phyloP scores from a whole-genome alignment of 257 asterid species.

The Solanum sejunctum region DNA sequence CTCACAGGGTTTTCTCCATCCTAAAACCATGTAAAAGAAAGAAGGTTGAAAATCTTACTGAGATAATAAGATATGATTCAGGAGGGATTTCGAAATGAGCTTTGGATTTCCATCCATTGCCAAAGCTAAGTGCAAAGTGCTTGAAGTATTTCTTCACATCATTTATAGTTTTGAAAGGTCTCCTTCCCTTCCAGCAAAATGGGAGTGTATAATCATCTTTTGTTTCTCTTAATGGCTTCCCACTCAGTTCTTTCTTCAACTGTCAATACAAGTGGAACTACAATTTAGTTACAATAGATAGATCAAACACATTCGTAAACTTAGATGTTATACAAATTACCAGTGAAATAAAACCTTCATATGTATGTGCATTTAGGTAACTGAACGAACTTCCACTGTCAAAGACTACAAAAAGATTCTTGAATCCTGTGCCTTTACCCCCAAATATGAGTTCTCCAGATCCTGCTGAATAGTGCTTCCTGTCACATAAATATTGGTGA shows the following conservation, averaged over 20 bases:
- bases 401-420: constrained; percentile 63
- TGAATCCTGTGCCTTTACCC: constrained; percentile 59
- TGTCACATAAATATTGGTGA: constrained; percentile 11
- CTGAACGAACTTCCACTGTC: constrained; percentile 98
- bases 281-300: not conserved
- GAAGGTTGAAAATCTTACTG: constrained; percentile 40
- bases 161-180: constrained; percentile 50
- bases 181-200: constrained; percentile 80
- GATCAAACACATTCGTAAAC: not conserved
- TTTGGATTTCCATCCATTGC: constrained; percentile 63
- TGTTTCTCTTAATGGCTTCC: constrained; percentile 65
- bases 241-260: constrained; percentile 53
- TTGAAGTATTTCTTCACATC: constrained; percentile 83
- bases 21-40: not conserved
- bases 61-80: constrained; percentile 74
- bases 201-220: constrained; percentile 70
- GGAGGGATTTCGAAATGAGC: constrained; percentile 70
- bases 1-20: not conserved
- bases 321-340: constrained; percentile 27
- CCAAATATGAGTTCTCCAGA: constrained; percentile 65
- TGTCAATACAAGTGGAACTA: constrained; percentile 2
- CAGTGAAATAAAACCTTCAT: constrained; percentile 44
- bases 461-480: constrained; percentile 81
- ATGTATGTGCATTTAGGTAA: constrained; percentile 63
- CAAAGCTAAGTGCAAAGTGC: constrained; percentile 53